A percentile compares a stretch with the other conserved stretches of the same genome.
Conservation (phyloP, 129 eudicot species). For the Sambucus nigra region DNA sequence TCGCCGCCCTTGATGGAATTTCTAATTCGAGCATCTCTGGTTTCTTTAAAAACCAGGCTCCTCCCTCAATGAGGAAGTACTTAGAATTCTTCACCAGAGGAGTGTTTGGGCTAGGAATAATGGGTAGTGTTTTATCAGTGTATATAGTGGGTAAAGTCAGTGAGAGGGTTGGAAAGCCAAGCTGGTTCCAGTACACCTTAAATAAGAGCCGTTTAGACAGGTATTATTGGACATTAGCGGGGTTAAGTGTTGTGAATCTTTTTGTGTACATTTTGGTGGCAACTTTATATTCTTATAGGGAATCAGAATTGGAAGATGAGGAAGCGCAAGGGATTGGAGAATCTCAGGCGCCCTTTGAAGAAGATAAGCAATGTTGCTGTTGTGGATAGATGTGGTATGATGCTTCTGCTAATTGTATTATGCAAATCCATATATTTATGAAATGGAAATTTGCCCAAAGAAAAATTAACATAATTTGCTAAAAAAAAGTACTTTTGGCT, state of each 20-base stretch:
- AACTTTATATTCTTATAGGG: slow-evolving; percentile 28
- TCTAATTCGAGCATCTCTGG: slow-evolving; percentile 10
- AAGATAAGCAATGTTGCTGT: slow-evolving; percentile 9
- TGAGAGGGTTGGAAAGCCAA: slow-evolving; percentile 26
- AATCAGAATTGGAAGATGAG: slow-evolving; percentile 11
- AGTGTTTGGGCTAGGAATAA: slow-evolving; percentile 46
- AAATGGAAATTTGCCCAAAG: too few species aligned
- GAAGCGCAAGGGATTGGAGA: neutral
- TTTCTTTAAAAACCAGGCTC: slow-evolving; percentile 29
- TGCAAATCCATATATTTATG: too few species aligned
- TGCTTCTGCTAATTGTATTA: too few species aligned
- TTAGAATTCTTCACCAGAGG: slow-evolving; percentile 13
- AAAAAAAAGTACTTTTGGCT: too few species aligned
- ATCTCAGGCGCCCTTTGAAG: neutral
- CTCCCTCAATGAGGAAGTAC: slow-evolving; percentile 23
- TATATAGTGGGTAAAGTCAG: slow-evolving; percentile 57
- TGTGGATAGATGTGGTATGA: neutral
- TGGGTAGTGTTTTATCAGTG: slow-evolving; percentile 51
- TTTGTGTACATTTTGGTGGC: slow-evolving; percentile 31
- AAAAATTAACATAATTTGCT: too few species aligned
- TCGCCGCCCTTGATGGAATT: slow-evolving; percentile 43
- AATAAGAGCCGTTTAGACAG: slow-evolving; percentile 51
- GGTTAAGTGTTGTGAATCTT: slow-evolving; percentile 41
- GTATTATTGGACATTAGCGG: slow-evolving; percentile 59
- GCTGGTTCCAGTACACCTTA: slow-evolving; percentile 52